These are phyloP conservation scores for Stevia rebaudiana DNA, from an alignment of 140 eudicot species.

Conservation along the genomic window DNA sequence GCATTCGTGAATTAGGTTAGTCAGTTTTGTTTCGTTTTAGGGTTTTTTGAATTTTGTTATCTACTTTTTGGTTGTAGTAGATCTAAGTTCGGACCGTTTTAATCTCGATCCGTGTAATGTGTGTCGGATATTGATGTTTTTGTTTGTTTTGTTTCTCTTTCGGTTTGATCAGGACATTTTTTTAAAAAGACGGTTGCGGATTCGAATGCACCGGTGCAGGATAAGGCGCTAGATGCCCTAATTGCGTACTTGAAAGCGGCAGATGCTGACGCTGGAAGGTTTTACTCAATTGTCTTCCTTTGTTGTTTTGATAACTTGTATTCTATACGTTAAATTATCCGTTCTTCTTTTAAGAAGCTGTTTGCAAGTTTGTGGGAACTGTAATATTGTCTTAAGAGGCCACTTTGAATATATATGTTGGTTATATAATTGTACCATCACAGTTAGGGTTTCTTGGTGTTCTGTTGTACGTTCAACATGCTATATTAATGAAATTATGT, in stretches of 20 bases:
- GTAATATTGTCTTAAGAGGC: background rate
- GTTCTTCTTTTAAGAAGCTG: background rate
- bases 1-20: conserved; percentile 92
- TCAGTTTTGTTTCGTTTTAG: conserved; percentile 22
- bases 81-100: conserved; percentile 31
- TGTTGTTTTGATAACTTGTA: conserved; percentile 6
- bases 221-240: conserved; percentile 93
- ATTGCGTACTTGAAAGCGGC: conserved; percentile 82
- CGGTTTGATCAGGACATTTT: conserved; percentile 50
- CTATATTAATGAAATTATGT: too few species aligned
- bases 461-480: background rate
- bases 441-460: conserved; percentile 3
- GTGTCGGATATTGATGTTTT: conserved; percentile 3
- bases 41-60: conserved; percentile 14
- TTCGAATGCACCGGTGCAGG: conserved; percentile 95
- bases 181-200: conserved; percentile 85
- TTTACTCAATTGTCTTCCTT: background rate
- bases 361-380: background rate
- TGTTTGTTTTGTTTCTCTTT: conserved; percentile 3
- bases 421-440: background rate
- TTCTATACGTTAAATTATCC: background rate
- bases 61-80: conserved; percentile 15
- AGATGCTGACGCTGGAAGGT: conserved; percentile 94
- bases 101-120: conserved; percentile 32
- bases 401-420: background rate